Evolutionary conservation across 768 basidiomycete genomes (phyloP), one percentile per base, ranked within the genome.

Genomic region (Termitomyces sp.): DNA sequence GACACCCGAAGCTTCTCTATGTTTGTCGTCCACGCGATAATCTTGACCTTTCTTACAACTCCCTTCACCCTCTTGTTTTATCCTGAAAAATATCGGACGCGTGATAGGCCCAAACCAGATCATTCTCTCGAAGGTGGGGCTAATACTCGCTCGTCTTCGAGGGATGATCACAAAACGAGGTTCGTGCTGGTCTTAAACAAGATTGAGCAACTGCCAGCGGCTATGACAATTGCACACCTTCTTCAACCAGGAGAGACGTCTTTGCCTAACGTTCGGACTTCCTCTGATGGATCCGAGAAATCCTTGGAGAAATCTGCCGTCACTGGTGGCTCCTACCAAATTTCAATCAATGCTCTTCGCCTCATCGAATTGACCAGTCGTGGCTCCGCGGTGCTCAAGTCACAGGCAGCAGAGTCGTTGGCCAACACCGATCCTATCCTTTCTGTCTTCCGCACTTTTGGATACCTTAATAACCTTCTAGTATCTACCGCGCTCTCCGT

Each of bases 311-410:
- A 63, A 24, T n/a, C 46, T n/a, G 34, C 56, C 4, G 49, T 42
- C n/a, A 54, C 51, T 3, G 16, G 55, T 16, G 41, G 53, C 6
- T 55, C 67, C 0, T 60, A 60, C 5, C 61, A 55, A 4, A 73
- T 85, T 57, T 73, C 76, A 11, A 77, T 96, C 37, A 84, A 93
- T 62, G 90, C 90, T 0, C 80, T 98, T 4, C 93, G 95, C n/a
- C 80, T 98, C 8, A 84, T 98, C 62, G 95, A 98, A 69, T 76
- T 98, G 42, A 90, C 92, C 0, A 87, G 87, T 36, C 89, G 97
- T 58, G 91, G 91, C 1, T 94, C 92, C 1, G 88, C 90, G 2
- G 83, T 96, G 36, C 82, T 98, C 71, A 88, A 84, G 67, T 91
- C 89, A 1, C 84, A 89, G 55, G 86, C 85, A 60, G 83, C 88